phyloP scores from a whole-genome alignment of 2,329 filamentous ascomycete genomes.

The Berkeleyomyces basicola region DNA sequence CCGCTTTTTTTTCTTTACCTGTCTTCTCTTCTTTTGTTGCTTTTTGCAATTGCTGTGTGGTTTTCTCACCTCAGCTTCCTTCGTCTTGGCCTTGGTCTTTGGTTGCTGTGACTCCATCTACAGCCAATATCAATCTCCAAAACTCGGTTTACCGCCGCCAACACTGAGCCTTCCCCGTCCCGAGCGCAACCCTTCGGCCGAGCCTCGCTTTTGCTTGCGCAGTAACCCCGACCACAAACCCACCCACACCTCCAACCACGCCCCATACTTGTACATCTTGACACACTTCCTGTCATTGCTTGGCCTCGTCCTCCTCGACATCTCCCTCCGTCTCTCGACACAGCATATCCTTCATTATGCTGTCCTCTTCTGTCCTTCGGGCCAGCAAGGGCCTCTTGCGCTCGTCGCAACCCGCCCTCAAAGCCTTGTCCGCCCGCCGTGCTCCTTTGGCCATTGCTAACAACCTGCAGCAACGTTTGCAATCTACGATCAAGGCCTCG shows the following conservation, averaged over 20 bases:
- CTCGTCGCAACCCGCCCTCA: constrained; percentile 30
- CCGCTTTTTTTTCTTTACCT: neutral
- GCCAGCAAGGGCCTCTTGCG: constrained; percentile 47
- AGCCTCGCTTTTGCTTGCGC: constrained; percentile 6
- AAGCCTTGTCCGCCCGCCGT: constrained; percentile 30
- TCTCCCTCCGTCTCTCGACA: neutral
- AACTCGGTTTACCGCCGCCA: neutral
- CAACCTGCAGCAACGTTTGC: constrained; percentile 28
- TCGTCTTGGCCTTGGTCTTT: neutral
- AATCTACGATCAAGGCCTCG: constrained; percentile 34
- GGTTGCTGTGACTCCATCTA: neutral
- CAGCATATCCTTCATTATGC: constrained; percentile 7
- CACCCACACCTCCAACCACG: neutral
- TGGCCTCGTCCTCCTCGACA: neutral
- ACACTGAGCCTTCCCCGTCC: constrained; percentile 4
- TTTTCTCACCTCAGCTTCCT: neutral
- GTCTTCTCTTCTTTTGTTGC: constrained; percentile 2
- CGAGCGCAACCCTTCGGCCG: constrained; percentile 11
- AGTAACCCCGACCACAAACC: constrained; percentile 10
- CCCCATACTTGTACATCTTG: neutral
- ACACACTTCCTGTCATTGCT: neutral
- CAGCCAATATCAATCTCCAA: neutral
- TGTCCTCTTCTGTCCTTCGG: constrained; percentile 13
- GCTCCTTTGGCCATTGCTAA: constrained; percentile 29
- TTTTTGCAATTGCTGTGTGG: neutral